Base-by-base conservation (phyloP, 345 rosid species). In the Ceriops decandra region DNA sequence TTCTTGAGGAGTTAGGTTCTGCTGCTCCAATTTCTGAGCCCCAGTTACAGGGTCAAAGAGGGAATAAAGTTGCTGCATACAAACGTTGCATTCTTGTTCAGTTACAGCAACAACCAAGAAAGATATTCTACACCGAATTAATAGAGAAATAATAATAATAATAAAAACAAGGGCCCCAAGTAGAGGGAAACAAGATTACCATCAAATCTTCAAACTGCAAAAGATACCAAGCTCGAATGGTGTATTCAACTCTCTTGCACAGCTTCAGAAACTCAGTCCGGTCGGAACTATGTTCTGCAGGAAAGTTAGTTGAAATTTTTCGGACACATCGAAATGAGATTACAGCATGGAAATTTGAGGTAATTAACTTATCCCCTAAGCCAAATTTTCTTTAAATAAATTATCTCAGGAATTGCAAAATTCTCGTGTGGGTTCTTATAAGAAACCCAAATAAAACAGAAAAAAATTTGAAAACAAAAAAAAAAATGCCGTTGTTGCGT, bases 221-320 rank as follows among this genome's bases (percentile, higher is more conserved):
- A 76, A 84, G 85, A 79, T 89, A 93, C 98, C 98, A 93, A 60
- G 98, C 98, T 74, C 97, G 89, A 69, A 93, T 86, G 17, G 96
- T 91, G 85, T 91, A 93, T 80, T 93, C 97, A 27, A 86, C 87
- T 81, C 97, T 83, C 88, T 89, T 91, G 78, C 97, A 89, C 65
- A 93, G 85, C 88, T 88, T 93, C 31, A 89, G 76, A 80, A 91
- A 93, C 83, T 91, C 98, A 24, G 84, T 83, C 63, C 90, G 75
- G 67, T 89, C 97, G 64, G 82, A 51, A 70, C 83, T 70, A 67
- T 82, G 91, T 68, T 89, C 98, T 91, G 83, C 82, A 82, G 22
- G 68, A 13, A 13, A 42, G 2, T 15, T 47, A 21, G 61, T 33
- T 16, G 9, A 22, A 35, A 33, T 8, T 24, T 56, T 24, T 15